A percentile compares a stretch with the other conserved stretches of the same genome.
phyloP scores from a whole-genome alignment of 768 basidiomycete genomes.

The Dioszegia aurantiaca region DNA sequence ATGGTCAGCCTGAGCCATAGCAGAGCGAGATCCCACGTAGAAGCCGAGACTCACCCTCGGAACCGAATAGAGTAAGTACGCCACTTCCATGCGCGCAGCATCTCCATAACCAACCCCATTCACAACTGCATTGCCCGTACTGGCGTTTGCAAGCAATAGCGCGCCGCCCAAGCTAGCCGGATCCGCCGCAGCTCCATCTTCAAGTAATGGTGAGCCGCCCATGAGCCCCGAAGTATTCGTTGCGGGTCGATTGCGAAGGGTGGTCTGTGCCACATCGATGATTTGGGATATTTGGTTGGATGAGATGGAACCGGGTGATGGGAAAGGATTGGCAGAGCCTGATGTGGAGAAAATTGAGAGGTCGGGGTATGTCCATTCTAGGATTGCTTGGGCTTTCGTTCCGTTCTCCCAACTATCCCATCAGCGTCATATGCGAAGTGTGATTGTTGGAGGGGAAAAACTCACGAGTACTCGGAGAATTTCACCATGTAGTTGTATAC shows the following conservation, averaged over 20 bases:
- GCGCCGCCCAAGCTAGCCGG: slow-evolving; percentile 48
- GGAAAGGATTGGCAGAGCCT: slow-evolving; percentile 28
- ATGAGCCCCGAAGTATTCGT: slow-evolving; percentile 10
- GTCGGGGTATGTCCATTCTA: slow-evolving; percentile 47
- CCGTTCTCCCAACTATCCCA: slow-evolving; percentile 48
- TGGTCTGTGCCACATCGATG: slow-evolving; percentile 39
- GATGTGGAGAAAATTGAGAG: slow-evolving; percentile 31
- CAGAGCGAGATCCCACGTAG: neutral
- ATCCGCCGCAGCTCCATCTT: slow-evolving; percentile 49
- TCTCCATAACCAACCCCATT: slow-evolving; percentile 44
- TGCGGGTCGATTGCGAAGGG: slow-evolving; percentile 41
- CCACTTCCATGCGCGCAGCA: slow-evolving; percentile 41
- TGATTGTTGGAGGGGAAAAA: slow-evolving; percentile 2
- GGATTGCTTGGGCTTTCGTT: slow-evolving; percentile 42
- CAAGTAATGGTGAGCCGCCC: slow-evolving; percentile 27
- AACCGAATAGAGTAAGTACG: slow-evolving; percentile 45
- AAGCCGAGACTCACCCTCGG: slow-evolving; percentile 36
- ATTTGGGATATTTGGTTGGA: slow-evolving; percentile 31
- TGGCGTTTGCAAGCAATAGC: slow-evolving; percentile 39
- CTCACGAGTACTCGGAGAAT: slow-evolving; percentile 36
- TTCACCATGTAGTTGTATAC: slow-evolving; percentile 45
- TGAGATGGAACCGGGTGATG: slow-evolving; percentile 17
- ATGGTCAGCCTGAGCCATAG: neutral
- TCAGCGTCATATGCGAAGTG: neutral
- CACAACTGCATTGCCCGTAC: slow-evolving; percentile 28